Evolutionary conservation across 805 yeast species (phyloP).

Genomic region (Pichia rugopelliculosa): DNA sequence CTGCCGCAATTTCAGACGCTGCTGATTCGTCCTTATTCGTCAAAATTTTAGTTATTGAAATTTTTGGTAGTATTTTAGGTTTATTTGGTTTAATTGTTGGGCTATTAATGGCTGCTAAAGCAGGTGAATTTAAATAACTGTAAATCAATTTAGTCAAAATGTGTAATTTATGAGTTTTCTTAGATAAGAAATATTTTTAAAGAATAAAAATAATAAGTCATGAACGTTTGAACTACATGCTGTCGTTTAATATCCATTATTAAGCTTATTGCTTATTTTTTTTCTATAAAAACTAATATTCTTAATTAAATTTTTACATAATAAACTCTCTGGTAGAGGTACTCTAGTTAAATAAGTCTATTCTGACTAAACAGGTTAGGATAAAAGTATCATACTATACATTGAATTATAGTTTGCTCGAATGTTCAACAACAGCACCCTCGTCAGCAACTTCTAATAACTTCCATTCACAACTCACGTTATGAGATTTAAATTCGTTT

Average conservation of each 20-base stretch:
- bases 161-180: background rate
- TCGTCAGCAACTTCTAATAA: slow-evolving; percentile 79
- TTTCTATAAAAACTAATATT: slow-evolving; percentile 12
- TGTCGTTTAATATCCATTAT: too few species aligned
- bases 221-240: too few species aligned
- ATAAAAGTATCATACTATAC: background rate
- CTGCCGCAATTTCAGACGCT: slow-evolving; percentile 98
- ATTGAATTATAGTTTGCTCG: slow-evolving; percentile 17
- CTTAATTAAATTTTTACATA: slow-evolving; percentile 8
- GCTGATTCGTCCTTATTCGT: slow-evolving; percentile 94
- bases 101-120: slow-evolving; percentile 92
- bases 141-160: background rate
- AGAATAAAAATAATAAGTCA: background rate
- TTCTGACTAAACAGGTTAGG: slow-evolving; percentile 3
- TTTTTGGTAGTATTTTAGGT: slow-evolving; percentile 94
- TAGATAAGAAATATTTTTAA: background rate
- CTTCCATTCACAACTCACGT: slow-evolving; percentile 73
- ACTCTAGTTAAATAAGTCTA: background rate
- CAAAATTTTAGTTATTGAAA: slow-evolving; percentile 92
- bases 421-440: slow-evolving; percentile 60
- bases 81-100: slow-evolving; percentile 96
- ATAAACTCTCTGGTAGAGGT: too few species aligned
- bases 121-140: slow-evolving; percentile 73
- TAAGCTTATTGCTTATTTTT: too few species aligned
- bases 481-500: slow-evolving; percentile 54